Conservation (phyloP, 1,139 yeast genomes). For the Yamadazyma songkhlaensis region DNA sequence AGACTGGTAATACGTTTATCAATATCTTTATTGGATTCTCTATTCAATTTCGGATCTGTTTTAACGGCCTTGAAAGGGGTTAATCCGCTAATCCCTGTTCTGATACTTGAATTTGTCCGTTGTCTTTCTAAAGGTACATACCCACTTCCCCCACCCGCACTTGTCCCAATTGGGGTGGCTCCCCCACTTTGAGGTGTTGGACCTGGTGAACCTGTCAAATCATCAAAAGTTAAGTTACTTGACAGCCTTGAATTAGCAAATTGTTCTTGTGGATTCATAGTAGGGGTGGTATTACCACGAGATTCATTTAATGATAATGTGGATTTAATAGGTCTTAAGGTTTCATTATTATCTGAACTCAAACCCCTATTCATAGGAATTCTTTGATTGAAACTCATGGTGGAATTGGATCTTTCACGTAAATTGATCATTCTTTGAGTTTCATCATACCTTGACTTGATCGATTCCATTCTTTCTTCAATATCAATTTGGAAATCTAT, state of each 20-base stretch:
- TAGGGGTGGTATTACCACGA: constrained; percentile 1
- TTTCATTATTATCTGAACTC: constrained; percentile 10
- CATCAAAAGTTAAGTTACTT: neutral
- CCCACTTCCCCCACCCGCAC: neutral
- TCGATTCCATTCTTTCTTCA: constrained; percentile 15
- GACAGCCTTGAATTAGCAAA: constrained; percentile 1
- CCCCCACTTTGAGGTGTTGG: neutral
- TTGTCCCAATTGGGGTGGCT: neutral
- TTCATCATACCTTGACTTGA: constrained; percentile 8
- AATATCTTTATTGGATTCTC: constrained; percentile 23
- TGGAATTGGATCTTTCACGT: constrained; percentile 9
- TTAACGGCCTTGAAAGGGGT: constrained; percentile 29
- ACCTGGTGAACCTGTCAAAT: neutral
- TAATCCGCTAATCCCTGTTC: constrained; percentile 22
- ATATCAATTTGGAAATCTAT: constrained; percentile 32
- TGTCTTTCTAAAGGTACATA: constrained; percentile 17
- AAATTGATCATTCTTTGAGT: constrained; percentile 6
- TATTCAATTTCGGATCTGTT: constrained; percentile 16
- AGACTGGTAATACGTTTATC: constrained; percentile 29
- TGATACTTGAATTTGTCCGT: constrained; percentile 24
- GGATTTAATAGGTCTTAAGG: constrained; percentile 10
- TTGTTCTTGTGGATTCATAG: neutral
- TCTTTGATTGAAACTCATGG: constrained; percentile 2
- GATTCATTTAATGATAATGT: constrained; percentile 10
- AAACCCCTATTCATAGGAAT: constrained; percentile 5